phyloP scores from a whole-genome alignment of 352 stramenopile species.

The Thalassiosira hispida region DNA sequence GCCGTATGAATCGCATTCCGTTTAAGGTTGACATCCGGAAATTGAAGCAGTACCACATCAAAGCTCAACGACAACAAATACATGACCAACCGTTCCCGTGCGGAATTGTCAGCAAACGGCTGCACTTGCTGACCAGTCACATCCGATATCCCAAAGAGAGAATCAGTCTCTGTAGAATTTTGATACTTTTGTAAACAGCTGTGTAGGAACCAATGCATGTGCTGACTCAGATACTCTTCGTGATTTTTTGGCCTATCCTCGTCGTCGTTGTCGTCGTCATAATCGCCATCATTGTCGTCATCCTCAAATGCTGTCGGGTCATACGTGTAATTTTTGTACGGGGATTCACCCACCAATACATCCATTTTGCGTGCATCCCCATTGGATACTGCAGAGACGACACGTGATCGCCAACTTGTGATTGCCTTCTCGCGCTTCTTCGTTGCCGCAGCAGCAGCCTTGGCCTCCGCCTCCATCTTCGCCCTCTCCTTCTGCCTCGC shows the following conservation, averaged over 20 bases:
- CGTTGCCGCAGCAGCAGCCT: conserved; percentile 62
- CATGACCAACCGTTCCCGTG: conserved; percentile 40
- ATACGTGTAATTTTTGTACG: conserved; percentile 55
- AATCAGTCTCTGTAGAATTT: conserved; percentile 9
- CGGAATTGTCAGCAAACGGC: conserved; percentile 41
- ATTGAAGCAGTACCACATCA: conserved; percentile 38
- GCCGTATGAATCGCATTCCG: conserved; percentile 48
- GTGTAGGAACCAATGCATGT: conserved; percentile 76
- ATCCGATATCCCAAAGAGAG: background rate
- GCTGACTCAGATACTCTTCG: conserved; percentile 43
- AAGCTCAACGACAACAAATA: conserved; percentile 47
- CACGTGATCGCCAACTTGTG: conserved; percentile 70
- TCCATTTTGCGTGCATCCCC: conserved; percentile 69
- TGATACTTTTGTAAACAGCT: conserved; percentile 74
- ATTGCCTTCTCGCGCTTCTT: conserved; percentile 78
- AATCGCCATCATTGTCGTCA: conserved; percentile 26
- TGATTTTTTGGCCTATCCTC: conserved; percentile 25
- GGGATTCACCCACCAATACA: conserved; percentile 66
- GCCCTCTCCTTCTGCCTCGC: conserved; percentile 69
- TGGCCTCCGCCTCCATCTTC: conserved; percentile 72
- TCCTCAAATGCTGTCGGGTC: conserved; percentile 3
- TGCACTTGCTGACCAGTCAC: background rate
- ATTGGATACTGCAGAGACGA: conserved; percentile 64
- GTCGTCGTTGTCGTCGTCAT: conserved; percentile 22
- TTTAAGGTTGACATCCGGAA: conserved; percentile 25